phyloP scores from a whole-genome alignment of 2,329 filamentous ascomycete genomes.

The Trichoderma sp. region DNA sequence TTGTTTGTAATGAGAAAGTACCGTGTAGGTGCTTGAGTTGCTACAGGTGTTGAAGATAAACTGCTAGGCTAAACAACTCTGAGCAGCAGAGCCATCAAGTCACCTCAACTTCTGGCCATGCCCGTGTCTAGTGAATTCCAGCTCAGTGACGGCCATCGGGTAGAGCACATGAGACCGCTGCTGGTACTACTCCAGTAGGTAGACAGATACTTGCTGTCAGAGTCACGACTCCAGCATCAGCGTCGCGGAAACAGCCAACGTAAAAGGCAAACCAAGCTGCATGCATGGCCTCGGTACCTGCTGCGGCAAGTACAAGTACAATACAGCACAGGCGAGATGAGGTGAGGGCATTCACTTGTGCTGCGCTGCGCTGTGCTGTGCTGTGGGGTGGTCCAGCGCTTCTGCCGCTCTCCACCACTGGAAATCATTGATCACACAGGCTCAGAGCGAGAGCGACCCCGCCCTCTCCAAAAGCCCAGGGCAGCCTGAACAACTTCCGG shows the following conservation, averaged over 20 bases:
- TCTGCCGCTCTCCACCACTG: constrained; percentile 16
- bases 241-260: neutral
- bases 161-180: neutral
- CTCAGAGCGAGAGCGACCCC: constrained; percentile 1
- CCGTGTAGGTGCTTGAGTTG: neutral
- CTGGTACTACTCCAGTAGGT: neutral
- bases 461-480: constrained; percentile 14
- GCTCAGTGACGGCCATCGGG: neutral
- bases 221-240: neutral
- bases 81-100: neutral
- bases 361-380: neutral
- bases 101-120: neutral
- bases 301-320: neutral
- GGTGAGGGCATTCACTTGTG: neutral
- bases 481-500: constrained; percentile 21
- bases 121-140: neutral
- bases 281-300: neutral
- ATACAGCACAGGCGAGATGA: neutral
- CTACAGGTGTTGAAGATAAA: neutral
- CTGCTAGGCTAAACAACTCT: neutral
- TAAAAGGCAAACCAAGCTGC: neutral
- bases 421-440: neutral
- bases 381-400: neutral
- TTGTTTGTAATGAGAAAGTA: neutral
- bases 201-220: neutral